Base-by-base conservation (phyloP, 179 eudicot species). In the Silene vulgaris region DNA sequence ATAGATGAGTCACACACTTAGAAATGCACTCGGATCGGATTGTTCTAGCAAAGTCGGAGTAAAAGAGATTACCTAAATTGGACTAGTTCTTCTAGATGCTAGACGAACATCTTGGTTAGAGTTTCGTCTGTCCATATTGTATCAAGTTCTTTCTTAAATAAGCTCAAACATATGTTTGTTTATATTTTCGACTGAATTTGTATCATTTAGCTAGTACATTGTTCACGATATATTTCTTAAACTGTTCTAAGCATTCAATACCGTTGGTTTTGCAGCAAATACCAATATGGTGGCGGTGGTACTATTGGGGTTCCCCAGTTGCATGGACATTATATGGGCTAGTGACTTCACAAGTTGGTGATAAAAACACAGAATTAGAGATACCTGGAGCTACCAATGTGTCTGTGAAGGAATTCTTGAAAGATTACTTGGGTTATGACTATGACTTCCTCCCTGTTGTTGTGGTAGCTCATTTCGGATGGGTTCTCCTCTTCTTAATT, bases 231-330 rank as follows among this genome's bases (percentile, higher is more conserved):
- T 19, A n/a, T 23, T 60, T 52, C 59, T 4, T 20, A 60, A 60
- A 16, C 17, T 61, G 4, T 19, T 9, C 29, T 21, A 52, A 48
- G 64, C 26, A 19, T 3, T 61, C 12, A 20, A 61, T 6, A 23
- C 6, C 5, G 29, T 54, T 69, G 2, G 13, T 56, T 54, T 69
- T 78, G 80, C 87, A 91, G 97, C 87, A 80, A 83, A 93, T 93
- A 57, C 98, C 97, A 6, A 79, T 88, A 28, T 93, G 98, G 98
- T 91, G 98, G 95, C 90, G 97, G 64, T 93, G 98, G 98, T 88
- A 86, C 80, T 93, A 89, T 73, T 93, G 98, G 98, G 86, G 82
- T 59, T 88, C 89, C 35, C 98, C 97, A 0, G 79, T 91, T 4
- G 82, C 96, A 0, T 91, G 98, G 98, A 91, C 98, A n/a, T 67